Percentiles rank a stretch among this genome's conserved stretches.
These are phyloP conservation scores for Geotrichum histeridarum DNA, from an alignment of 1,139 yeast species.

Conservation along the genomic window DNA sequence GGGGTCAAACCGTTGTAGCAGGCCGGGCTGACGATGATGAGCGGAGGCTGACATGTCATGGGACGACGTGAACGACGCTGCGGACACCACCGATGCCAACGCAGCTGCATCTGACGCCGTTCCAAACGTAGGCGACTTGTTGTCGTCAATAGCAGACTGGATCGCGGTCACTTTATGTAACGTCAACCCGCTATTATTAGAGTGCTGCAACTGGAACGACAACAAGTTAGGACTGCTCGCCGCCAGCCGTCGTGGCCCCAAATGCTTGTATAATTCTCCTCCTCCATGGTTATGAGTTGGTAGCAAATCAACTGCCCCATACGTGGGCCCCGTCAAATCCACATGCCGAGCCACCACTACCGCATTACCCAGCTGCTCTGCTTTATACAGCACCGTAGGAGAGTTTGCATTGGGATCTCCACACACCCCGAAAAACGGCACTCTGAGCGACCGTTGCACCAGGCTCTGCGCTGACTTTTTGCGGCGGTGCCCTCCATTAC, in stretches of 20 bases:
- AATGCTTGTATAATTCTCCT: too few species aligned
- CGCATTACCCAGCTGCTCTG: neutral
- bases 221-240: conserved; percentile 4
- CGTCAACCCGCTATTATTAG: conserved; percentile 10
- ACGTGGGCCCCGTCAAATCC: neutral
- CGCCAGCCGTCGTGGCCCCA: neutral
- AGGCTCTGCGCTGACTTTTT: conserved; percentile 5
- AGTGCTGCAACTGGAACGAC: neutral
- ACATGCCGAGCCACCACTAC: neutral
- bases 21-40: neutral
- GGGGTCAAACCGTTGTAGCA: neutral
- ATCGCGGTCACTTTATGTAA: conserved; percentile 15
- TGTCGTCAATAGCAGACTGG: conserved; percentile 17
- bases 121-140: conserved; percentile 17
- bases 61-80: neutral
- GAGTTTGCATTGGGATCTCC: neutral
- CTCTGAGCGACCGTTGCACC: neutral
- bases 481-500: conserved; percentile 2
- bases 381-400: neutral
- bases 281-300: neutral
- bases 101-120: neutral
- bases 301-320: neutral
- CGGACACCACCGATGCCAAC: neutral
- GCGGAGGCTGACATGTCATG: too few species aligned
- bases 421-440: neutral